These are phyloP conservation scores for Colletotrichum lupini DNA, from an alignment of 2,329 filamentous ascomycete species.

Conservation along the genomic window DNA sequence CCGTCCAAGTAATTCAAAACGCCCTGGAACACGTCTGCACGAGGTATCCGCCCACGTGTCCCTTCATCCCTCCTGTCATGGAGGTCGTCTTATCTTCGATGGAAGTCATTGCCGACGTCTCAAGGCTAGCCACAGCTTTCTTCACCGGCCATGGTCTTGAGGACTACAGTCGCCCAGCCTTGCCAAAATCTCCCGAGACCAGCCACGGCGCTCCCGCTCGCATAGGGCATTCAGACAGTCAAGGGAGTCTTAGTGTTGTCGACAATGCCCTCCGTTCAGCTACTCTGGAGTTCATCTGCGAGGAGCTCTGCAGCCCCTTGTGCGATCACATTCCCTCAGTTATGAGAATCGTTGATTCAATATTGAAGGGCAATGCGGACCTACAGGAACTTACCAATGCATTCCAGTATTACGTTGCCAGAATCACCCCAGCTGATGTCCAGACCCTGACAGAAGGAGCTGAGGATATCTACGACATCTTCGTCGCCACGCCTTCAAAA, in stretches of 20 bases:
- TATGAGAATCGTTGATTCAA: background rate
- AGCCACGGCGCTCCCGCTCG: background rate
- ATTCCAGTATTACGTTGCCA: background rate
- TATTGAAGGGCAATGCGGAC: background rate
- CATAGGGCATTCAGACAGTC: background rate
- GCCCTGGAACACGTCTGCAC: background rate
- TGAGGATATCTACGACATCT: background rate
- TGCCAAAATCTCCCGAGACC: background rate
- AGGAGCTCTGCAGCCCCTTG: background rate
- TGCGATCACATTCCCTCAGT: background rate
- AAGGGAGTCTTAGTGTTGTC: background rate
- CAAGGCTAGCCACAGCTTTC: background rate
- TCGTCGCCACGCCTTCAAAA: background rate
- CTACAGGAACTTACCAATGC: background rate
- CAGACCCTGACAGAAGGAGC: background rate
- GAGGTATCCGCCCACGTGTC: background rate
- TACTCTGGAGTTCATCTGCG: background rate
- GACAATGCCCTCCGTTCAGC: background rate
- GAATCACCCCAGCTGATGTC: background rate
- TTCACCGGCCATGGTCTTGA: too few relatives aligned
- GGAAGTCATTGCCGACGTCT: background rate
- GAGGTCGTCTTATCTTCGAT: background rate
- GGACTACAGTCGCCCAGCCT: too few relatives aligned
- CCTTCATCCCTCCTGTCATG: background rate
- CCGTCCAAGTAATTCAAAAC: background rate